Base-by-base conservation (phyloP, 1,139 yeast species). In the Groenewaldozyma auringiensis region DNA sequence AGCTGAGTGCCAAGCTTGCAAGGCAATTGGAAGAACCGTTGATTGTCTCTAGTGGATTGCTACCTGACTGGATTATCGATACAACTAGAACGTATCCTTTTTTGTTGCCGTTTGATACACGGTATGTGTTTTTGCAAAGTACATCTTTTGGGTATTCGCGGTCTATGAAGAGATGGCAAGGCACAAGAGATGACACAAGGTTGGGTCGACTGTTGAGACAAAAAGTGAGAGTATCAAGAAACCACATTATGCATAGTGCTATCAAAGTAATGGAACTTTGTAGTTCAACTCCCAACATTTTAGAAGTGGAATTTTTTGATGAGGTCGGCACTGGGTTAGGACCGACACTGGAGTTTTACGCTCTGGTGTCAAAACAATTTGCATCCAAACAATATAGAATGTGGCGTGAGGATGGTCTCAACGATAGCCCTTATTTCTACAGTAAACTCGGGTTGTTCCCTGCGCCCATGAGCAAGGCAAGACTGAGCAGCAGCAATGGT, bases 261-360 rank as follows among this genome's bases (percentile, higher is more conserved):
- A 66, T 84, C 41, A 86, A 86, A 58, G 84, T 89, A 1, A 70
- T 92, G 66, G 82, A 79, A 37, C 69, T 78, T 46, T 83, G 87
- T 62, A 95, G 95, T 0, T 68, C 87, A 0, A 76, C 83, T 16
- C 92, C 96, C 0, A 84, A 88, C 34, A 72, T 86, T 4, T 68
- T 92, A 40, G 97, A 92, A 57, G 81, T 92, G 49, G 96, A 89
- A 60, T 92, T 84, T 58, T 81, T 76, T 54, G 89, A 83, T 56
- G 98, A 92, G 61, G 96, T 76, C n/a, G 98, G 98, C 11, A 83
- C 96, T 1, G 98, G 98, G 0, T 67, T 88, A 43, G 98, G 98
- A 0, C 98, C 98, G 2, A 92, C 98, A 0, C 70, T 89, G 51
- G 98, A 92, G 63, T 92, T 92, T 59, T 92, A 87, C 60, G 79